Base-by-base conservation (phyloP, 1,139 yeast genomes). In the Kodamaea fungicola region DNA sequence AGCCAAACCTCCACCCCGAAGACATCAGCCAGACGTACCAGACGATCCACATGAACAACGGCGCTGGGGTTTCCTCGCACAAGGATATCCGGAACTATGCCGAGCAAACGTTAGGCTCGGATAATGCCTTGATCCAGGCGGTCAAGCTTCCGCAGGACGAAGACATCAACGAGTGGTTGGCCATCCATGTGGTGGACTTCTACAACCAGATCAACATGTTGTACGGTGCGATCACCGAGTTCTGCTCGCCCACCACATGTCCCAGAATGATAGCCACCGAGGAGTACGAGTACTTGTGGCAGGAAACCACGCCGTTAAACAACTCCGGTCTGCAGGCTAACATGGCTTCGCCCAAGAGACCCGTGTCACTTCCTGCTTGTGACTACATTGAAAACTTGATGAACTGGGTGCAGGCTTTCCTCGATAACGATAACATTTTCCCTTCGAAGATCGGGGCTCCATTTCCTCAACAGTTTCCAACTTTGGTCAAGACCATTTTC, bases 261-360 rank as follows among this genome's bases (percentile, higher is more conserved):
- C 97, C 98, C 3, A 67, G 94, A 42, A 92, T 92, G 99, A 88
- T 85, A 40, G 98, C 98, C 9, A 90, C 97, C 0, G 95, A 84
- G 43, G 97, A 89, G 63, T 92, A 89, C 57, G 98, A 92, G 61
- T 92, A 92, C 55, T 74, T 92, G 43, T 92, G 98, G 98, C 96
- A 89, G 57, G 95, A 87, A 52, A 63, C 77, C 30, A 62, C 68
- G 52, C 61, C 76, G 8, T 19, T 34, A 26, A 59, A 70, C 30
- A 42, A 49, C 6, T 57, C 67, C 55, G 63, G 66, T 52, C 42
- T 41, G 13, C 34, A 38, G 28, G 43, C 44, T 3, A 33, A 34
- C 9, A 32, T 38, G 21, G 86, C 90, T 2, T 62, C 55, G 45
- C 82, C 92, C 7, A 67, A 64, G 44, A 59, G 64, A 41, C 76